phyloP scores from a whole-genome alignment of 495 filamentous ascomycete genomes.

The Penicillium goetzii region DNA sequence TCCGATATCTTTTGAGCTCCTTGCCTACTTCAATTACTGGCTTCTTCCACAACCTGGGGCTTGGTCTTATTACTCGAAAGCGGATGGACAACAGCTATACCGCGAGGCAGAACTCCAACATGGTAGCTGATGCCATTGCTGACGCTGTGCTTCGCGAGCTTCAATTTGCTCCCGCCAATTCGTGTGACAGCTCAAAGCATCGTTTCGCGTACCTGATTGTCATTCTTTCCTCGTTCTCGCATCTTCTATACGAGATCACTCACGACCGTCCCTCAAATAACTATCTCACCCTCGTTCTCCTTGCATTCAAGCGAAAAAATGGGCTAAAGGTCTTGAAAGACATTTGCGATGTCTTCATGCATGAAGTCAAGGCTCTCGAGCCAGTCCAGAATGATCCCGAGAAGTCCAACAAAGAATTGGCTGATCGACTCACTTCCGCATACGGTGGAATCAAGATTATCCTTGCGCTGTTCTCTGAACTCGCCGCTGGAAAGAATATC shows the following conservation, averaged over 20 bases:
- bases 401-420: constrained; percentile 50
- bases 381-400: constrained; percentile 34
- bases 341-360: constrained; percentile 73
- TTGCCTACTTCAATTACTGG: constrained; percentile 70
- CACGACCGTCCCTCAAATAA: constrained; percentile 63
- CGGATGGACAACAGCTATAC: constrained; percentile 64
- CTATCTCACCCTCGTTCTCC: constrained; percentile 76
- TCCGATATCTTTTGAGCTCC: constrained; percentile 76
- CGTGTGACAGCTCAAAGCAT: constrained; percentile 47
- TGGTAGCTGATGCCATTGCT: constrained; percentile 79
- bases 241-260: constrained; percentile 73
- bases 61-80: constrained; percentile 73
- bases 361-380: constrained; percentile 61
- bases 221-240: constrained; percentile 73
- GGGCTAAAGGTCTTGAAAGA: constrained; percentile 75
- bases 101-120: constrained; percentile 67
- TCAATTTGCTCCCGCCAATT: constrained; percentile 49
- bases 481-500: constrained; percentile 77
- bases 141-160: constrained; percentile 70
- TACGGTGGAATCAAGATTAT: constrained; percentile 81
- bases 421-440: constrained; percentile 55
- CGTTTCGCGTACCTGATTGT: constrained; percentile 78
- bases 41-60: constrained; percentile 81
- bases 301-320: constrained; percentile 80
- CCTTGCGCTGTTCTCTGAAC: constrained; percentile 74